phyloP scores from a whole-genome alignment of 805 yeast species.

The Metschnikowia lochheadii region DNA sequence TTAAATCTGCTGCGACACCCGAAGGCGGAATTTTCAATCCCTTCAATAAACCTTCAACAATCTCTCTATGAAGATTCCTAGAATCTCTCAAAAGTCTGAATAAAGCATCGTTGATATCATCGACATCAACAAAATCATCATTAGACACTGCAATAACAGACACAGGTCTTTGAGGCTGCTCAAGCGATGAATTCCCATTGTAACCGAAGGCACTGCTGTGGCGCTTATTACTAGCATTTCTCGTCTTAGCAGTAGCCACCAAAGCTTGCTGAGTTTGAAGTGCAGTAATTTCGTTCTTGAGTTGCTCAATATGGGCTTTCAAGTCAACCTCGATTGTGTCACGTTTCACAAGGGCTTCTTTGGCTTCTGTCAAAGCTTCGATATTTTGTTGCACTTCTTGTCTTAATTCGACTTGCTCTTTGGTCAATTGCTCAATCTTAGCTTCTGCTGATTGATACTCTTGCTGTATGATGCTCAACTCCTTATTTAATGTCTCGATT shows the following conservation, averaged over 20 bases:
- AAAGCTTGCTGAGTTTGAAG: slow-evolving; percentile 38
- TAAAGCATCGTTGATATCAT: slow-evolving; percentile 71
- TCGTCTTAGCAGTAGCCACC: slow-evolving; percentile 30
- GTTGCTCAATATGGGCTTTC: slow-evolving; percentile 55
- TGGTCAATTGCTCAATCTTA: slow-evolving; percentile 56
- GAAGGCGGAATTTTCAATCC: slow-evolving; percentile 84
- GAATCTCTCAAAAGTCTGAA: slow-evolving; percentile 70
- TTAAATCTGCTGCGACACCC: slow-evolving; percentile 75
- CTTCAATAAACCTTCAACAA: slow-evolving; percentile 79
- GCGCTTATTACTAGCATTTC: slow-evolving; percentile 36
- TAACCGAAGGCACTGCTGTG: slow-evolving; percentile 38
- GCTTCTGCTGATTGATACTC: slow-evolving; percentile 56
- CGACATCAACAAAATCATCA: slow-evolving; percentile 51
- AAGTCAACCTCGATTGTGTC: slow-evolving; percentile 64
- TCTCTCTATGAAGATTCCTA: slow-evolving; percentile 70
- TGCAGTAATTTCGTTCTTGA: slow-evolving; percentile 48
- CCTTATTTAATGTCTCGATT: slow-evolving; percentile 48
- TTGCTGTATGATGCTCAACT: slow-evolving; percentile 49
- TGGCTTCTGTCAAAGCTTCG: slow-evolving; percentile 58
- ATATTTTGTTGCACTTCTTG: slow-evolving; percentile 59
- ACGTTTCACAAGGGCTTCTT: slow-evolving; percentile 52
- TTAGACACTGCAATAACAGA: slow-evolving; percentile 57
- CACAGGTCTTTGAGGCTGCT: slow-evolving; percentile 50
- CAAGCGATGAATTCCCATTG: slow-evolving; percentile 31
- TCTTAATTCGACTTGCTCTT: slow-evolving; percentile 58